Base-by-base conservation (phyloP, 306 rosid genomes). In the Prunus persica region DNA sequence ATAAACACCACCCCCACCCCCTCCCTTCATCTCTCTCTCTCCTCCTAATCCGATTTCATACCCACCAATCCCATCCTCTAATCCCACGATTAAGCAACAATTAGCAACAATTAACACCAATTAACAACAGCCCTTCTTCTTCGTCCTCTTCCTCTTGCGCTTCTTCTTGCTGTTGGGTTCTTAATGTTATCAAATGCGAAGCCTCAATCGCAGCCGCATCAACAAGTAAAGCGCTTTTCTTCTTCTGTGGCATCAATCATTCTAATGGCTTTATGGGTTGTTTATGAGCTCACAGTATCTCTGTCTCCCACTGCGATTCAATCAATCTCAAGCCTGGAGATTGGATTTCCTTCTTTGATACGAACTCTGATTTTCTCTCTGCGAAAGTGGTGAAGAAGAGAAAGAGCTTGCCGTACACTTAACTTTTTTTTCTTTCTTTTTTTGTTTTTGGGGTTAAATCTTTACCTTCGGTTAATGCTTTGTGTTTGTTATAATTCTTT, bases 21-120 rank as follows among this genome's bases (percentile, higher is more conserved):
- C 89, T 84, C 86, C 80, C 91, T 91, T 89, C 91, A 86, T 83
- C 76, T n/a, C 52, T 18, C 51, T 16, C 20, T n/a, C 55, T 1
- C 69, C 66, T 12, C 65, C 61, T 60, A 74, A 27, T 74, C 69
- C 22, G 69, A 74, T 45, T 27, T 74, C 78, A 74, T 74, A 5
- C 18, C 68, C 52, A 10, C 52, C 5, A 47, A 47, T 69, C 58
- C 51, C 71, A 27, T 50, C 34, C 19, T 41, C 25, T 18, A 24
- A 13, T 38, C 67, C 13, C 22, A 16, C 67, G 32, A 60, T 25
- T 22, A 25, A 11, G 32, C 34, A 60, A 27, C 65, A 12, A 47
- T 38, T 38, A 38, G 9, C 9, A 38, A 1, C 65, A 24, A 58
- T 24, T 32, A 32, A 32, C 38, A 32, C 38, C 38, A 32, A 32